Evolutionary conservation across 2,329 filamentous ascomycete species (phyloP).

Genomic region (Cladosporium phlei): DNA sequence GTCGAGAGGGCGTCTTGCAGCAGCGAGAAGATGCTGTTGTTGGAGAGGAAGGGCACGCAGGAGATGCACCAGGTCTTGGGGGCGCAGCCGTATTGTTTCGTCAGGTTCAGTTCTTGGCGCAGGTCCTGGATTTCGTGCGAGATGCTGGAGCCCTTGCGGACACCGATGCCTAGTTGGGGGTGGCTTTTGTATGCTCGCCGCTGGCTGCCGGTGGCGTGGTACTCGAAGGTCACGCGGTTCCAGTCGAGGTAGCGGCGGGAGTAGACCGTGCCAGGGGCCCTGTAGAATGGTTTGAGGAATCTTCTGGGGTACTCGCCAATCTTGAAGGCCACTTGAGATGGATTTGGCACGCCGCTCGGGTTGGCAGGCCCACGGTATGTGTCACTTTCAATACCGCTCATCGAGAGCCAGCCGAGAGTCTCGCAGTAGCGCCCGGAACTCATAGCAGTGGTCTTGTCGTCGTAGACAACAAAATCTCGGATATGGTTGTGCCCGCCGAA

Average conservation of each 20-base stretch:
- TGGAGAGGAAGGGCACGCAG: slow-evolving; percentile 50
- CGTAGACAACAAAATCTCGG: slow-evolving; percentile 61
- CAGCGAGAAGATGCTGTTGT: slow-evolving; percentile 53
- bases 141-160: slow-evolving; percentile 44
- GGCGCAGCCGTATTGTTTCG: slow-evolving; percentile 26
- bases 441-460: slow-evolving; percentile 56
- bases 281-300: slow-evolving; percentile 25
- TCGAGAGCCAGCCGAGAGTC: slow-evolving; percentile 62
- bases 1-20: slow-evolving; percentile 48
- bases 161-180: too few relatives aligned
- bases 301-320: too few relatives aligned
- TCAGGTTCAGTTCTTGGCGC: slow-evolving; percentile 53
- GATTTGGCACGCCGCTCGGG: slow-evolving; percentile 32
- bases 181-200: slow-evolving; percentile 46
- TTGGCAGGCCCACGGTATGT: slow-evolving; percentile 37
- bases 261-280: slow-evolving; percentile 35
- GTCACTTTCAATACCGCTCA: slow-evolving; percentile 53
- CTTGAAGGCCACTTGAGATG: slow-evolving; percentile 8
- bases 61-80: slow-evolving; percentile 47
- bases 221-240: slow-evolving; percentile 62
- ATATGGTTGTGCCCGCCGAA: slow-evolving; percentile 49
- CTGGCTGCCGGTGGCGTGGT: slow-evolving; percentile 53
- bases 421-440: slow-evolving; percentile 63
- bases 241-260: slow-evolving; percentile 63
- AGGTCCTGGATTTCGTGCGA: slow-evolving; percentile 48